Conservation (phyloP, 1,139 yeast genomes). For the Sugiyamaella japonica region DNA sequence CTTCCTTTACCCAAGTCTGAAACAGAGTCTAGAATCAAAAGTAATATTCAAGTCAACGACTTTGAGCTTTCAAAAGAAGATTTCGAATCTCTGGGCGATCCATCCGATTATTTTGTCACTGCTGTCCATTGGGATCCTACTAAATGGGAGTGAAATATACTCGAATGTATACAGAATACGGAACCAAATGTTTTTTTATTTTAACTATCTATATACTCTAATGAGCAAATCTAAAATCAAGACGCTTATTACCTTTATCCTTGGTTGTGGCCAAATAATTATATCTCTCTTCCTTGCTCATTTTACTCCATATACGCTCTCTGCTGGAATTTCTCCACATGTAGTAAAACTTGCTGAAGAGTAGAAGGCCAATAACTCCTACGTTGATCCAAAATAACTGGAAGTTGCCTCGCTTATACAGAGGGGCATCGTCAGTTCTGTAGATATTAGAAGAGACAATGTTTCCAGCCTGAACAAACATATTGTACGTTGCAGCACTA, state of each 20-base stretch:
- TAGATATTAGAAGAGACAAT: constrained; percentile 57
- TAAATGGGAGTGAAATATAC: constrained; percentile 7
- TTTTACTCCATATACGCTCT: constrained; percentile 49
- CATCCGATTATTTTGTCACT: constrained; percentile 16
- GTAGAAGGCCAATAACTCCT: constrained; percentile 32
- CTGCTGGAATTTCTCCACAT: constrained; percentile 49
- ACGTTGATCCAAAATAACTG: constrained; percentile 45
- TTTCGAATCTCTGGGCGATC: constrained; percentile 17
- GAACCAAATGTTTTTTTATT: background rate
- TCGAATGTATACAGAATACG: background rate
- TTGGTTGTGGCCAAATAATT: constrained; percentile 47
- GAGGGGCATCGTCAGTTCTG: constrained; percentile 56
- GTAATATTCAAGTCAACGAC: constrained; percentile 48
- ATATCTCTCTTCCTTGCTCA: constrained; percentile 51
- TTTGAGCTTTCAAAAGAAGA: constrained; percentile 42
- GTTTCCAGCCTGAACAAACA: constrained; percentile 57
- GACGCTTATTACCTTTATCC: constrained; percentile 57
- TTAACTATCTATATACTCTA: background rate
- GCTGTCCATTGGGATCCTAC: constrained; percentile 19
- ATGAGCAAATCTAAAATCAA: constrained; percentile 51
- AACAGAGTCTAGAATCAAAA: constrained; percentile 61
- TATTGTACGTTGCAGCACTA: constrained; percentile 62
- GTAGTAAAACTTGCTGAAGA: constrained; percentile 44
- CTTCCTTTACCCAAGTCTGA: constrained; percentile 62
- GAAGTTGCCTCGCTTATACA: constrained; percentile 56